A percentile compares a stretch with the other conserved stretches of the same genome.
These are phyloP conservation scores for Hymenotorrendiella dingleyae DNA, from an alignment of 2,329 filamentous ascomycete genomes.

Conservation along the genomic window DNA sequence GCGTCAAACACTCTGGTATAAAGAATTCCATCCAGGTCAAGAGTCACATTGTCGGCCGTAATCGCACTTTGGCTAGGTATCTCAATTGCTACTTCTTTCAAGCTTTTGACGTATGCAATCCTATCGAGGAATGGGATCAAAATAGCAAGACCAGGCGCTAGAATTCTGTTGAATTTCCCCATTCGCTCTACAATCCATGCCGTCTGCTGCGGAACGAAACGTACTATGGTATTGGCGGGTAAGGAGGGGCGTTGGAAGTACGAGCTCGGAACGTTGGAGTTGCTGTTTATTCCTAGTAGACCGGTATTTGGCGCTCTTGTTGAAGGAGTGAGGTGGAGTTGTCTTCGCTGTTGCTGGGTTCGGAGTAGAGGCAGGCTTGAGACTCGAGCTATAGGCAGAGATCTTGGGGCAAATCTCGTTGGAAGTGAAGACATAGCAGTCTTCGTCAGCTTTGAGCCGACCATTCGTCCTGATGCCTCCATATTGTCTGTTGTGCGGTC, in stretches of 20 bases:
- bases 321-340: conserved; percentile 22
- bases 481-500: conserved; percentile 13
- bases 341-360: conserved; percentile 18
- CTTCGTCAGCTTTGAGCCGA: conserved; percentile 18
- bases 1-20: conserved; percentile 97
- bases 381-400: conserved; percentile 17
- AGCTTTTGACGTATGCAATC: conserved; percentile 94
- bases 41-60: conserved; percentile 94
- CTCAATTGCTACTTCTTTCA: conserved; percentile 95
- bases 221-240: conserved; percentile 88
- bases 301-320: conserved; percentile 24
- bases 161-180: conserved; percentile 92
- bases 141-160: conserved; percentile 85
- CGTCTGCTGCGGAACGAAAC: conserved; percentile 98
- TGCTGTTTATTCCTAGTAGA: conserved; percentile 27
- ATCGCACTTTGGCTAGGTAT: conserved; percentile 97
- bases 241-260: conserved; percentile 73
- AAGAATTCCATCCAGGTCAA: conserved; percentile 91
- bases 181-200: conserved; percentile 99
- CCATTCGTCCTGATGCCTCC: conserved; percentile 23
- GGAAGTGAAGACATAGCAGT: conserved; percentile 11
- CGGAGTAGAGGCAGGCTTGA: conserved; percentile 15
- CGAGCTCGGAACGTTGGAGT: conserved; percentile 50
- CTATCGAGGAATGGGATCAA: conserved; percentile 87
- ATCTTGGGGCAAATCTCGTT: conserved; percentile 12